A percentile compares a stretch with the other conserved stretches of the same genome.
Evolutionary conservation across 2,329 filamentous ascomycete species (phyloP).

Genomic region (Triangularia verruculosa): DNA sequence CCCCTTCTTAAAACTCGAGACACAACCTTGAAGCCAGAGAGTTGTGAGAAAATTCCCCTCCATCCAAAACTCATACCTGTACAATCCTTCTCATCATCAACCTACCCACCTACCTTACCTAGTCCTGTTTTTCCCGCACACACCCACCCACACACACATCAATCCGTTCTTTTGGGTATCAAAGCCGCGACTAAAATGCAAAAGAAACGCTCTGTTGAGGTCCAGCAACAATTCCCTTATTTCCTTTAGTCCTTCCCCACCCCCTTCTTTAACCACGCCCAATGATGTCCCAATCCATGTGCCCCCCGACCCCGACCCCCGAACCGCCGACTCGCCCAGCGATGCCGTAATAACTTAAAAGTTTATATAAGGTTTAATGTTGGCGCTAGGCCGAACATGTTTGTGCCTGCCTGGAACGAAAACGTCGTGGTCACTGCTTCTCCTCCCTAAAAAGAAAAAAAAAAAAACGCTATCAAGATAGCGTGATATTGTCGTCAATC

Average conservation of each 20-base stretch:
- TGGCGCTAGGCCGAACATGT: background rate
- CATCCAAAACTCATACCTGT: background rate
- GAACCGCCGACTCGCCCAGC: slow-evolving; percentile 1
- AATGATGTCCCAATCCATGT: background rate
- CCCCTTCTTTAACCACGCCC: background rate
- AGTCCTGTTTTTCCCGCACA: background rate
- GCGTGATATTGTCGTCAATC: background rate
- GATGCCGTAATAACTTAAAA: slow-evolving; percentile 2
- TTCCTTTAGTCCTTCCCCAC: background rate
- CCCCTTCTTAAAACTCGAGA: background rate
- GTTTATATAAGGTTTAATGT: background rate
- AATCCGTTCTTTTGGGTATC: slow-evolving; percentile 17
- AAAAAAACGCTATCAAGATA: background rate
- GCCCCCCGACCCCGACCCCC: background rate
- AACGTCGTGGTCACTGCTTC: background rate
- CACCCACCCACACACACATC: too few species aligned
- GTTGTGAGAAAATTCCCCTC: too few species aligned
- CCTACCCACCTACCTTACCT: background rate
- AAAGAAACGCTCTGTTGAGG: slow-evolving; percentile 8
- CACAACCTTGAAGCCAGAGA: too few species aligned
- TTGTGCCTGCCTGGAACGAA: background rate
- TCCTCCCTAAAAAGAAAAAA: background rate
- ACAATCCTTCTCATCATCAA: background rate
- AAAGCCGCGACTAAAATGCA: slow-evolving; percentile 11
- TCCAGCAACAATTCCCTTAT: background rate